A percentile compares a stretch with the other conserved stretches of the same genome.
phyloP scores from a whole-genome alignment of 2,329 filamentous ascomycete species.

The Ceratocystis cubensis region DNA sequence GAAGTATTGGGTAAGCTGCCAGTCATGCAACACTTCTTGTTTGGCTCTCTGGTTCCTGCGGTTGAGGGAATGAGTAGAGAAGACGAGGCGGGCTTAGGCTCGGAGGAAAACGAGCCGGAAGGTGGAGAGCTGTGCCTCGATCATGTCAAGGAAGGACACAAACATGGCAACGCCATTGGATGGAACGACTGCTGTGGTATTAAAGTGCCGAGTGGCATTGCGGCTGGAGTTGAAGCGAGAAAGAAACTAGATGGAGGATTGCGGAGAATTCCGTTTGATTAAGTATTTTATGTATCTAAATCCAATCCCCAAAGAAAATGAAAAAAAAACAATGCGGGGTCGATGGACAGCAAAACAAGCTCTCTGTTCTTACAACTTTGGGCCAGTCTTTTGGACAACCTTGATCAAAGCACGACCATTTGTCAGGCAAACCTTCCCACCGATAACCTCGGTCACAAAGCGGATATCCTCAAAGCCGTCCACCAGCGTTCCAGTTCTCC shows the following conservation, averaged over 20 bases:
- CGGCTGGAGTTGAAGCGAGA: slow-evolving; percentile 76
- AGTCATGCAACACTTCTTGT: slow-evolving; percentile 97
- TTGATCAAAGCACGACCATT: slow-evolving; percentile 75
- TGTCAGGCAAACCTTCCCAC: slow-evolving; percentile 73
- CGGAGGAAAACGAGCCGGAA: slow-evolving; percentile 38
- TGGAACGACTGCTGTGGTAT: slow-evolving; percentile 99
- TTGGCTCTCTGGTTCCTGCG: slow-evolving; percentile 73
- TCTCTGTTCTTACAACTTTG: slow-evolving; percentile 38
- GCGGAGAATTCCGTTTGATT: slow-evolving; percentile 74
- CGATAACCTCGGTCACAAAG: slow-evolving; percentile 65
- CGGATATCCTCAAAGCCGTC: slow-evolving; percentile 67
- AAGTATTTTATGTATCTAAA: slow-evolving; percentile 21
- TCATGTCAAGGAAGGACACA: slow-evolving; percentile 39
- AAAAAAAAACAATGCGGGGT: not conserved
- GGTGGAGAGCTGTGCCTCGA: slow-evolving; percentile 46
- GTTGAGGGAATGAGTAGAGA: slow-evolving; percentile 67
- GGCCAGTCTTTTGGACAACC: slow-evolving; percentile 31
- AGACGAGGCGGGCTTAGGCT: slow-evolving; percentile 35
- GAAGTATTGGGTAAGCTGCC: slow-evolving; percentile 89
- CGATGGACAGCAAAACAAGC: not conserved
- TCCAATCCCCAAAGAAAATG: not conserved
- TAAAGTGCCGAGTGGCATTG: slow-evolving; percentile 87
- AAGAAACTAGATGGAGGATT: slow-evolving; percentile 54
- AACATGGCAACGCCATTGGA: slow-evolving; percentile 50
- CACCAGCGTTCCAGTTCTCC: slow-evolving; percentile 55